phyloP scores from a whole-genome alignment of 768 basidiomycete genomes.

The Mycena maculata region DNA sequence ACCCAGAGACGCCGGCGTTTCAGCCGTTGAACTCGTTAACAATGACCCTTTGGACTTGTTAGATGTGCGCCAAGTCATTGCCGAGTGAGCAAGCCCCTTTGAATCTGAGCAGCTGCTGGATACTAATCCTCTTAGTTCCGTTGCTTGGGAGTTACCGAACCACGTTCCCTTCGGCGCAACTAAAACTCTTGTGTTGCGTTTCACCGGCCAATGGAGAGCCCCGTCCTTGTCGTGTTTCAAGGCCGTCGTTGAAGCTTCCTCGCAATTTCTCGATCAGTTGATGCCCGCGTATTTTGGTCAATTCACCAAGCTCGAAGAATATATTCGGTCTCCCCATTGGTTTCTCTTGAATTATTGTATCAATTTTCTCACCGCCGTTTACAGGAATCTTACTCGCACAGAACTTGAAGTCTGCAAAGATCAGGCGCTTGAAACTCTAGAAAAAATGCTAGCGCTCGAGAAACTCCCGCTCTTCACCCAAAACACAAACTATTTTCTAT shows the following conservation, averaged over 20 bases:
- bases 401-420: constrained; percentile 45
- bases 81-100: too few species aligned
- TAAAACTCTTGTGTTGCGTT: constrained; percentile 47
- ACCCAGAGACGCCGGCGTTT: constrained; percentile 10
- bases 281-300: constrained; percentile 51
- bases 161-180: constrained; percentile 57
- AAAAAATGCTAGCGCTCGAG: constrained; percentile 25
- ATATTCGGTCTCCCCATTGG: constrained; percentile 41
- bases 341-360: not conserved
- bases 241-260: constrained; percentile 43
- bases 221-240: constrained; percentile 51
- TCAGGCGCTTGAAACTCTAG: constrained; percentile 28
- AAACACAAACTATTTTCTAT: constrained; percentile 24
- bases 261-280: constrained; percentile 39
- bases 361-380: not conserved
- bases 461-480: constrained; percentile 28
- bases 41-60: constrained; percentile 40
- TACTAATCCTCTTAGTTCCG: constrained; percentile 48
- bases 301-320: constrained; percentile 46
- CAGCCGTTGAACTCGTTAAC: not conserved
- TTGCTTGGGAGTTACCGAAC: constrained; percentile 56
- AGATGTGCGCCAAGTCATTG: constrained; percentile 49
- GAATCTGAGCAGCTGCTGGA: too few species aligned
- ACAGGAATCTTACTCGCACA: constrained; percentile 41
- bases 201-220: constrained; percentile 49